Conservation (phyloP, 495 filamentous ascomycete species). For the Halenospora varia region DNA sequence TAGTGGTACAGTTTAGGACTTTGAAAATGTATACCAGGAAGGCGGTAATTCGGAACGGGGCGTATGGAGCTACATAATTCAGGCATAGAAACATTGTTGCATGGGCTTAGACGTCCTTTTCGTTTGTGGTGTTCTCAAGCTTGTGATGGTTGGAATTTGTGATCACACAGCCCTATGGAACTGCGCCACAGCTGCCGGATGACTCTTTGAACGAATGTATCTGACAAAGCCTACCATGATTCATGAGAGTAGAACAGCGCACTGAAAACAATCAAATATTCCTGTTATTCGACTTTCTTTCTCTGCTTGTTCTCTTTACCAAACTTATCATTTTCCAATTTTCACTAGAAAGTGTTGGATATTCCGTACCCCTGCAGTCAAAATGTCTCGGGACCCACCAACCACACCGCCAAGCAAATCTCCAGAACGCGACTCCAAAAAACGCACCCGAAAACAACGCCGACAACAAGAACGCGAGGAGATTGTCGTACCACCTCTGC, state of each 20-base stretch:
- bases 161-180: background rate
- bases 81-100: background rate
- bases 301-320: background rate
- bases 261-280: background rate
- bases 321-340: no score
- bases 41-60: background rate
- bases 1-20: constrained; percentile 50
- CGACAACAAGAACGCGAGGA: constrained; percentile 2
- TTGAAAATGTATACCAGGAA: background rate
- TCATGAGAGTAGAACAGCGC: background rate
- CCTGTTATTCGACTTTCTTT: background rate
- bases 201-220: constrained; percentile 1
- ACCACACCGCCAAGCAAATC: background rate
- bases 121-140: background rate
- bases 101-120: background rate
- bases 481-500: background rate
- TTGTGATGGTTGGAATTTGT: background rate
- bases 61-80: constrained; percentile 8
- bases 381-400: constrained; percentile 5
- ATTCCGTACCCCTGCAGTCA: background rate
- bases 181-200: constrained; percentile 8
- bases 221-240: background rate
- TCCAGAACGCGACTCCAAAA: background rate
- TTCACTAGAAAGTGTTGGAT: background rate
- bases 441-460: constrained; percentile 10